phyloP scores from a whole-genome alignment of 1,284 basidiomycete genomes.

The Vanrija sp. region DNA sequence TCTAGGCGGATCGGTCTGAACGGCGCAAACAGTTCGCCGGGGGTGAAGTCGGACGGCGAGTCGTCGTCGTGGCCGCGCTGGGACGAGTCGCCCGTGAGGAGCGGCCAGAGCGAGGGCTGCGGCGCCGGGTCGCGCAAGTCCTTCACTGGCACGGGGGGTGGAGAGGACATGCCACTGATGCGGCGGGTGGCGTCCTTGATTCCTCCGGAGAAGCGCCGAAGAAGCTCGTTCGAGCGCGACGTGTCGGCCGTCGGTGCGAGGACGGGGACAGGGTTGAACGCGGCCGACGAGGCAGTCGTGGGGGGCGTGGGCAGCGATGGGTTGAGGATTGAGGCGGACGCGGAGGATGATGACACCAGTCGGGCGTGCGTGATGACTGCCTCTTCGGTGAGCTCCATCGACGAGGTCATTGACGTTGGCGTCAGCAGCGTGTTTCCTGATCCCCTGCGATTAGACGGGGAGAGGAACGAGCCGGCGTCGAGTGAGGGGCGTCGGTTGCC shows the following conservation, averaged over 20 bases:
- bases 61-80: background rate
- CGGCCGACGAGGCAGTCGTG: no score
- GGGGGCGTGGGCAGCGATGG: no score
- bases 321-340: constrained; percentile 33
- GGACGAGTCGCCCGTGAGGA: constrained; percentile 22
- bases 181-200: constrained; percentile 16
- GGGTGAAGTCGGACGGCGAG: constrained; percentile 1
- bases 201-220: constrained; percentile 16
- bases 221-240: background rate
- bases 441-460: no score
- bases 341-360: constrained; percentile 19
- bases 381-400: constrained; percentile 17
- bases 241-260: no score
- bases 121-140: constrained; percentile 40
- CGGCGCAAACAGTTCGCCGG: constrained; percentile 10
- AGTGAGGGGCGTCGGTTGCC: no score
- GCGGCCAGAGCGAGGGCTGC: constrained; percentile 35
- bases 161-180: background rate
- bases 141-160: constrained; percentile 2
- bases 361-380: constrained; percentile 25
- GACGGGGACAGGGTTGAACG: constrained; percentile 24
- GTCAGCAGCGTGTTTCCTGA: no score
- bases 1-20: constrained; percentile 7
- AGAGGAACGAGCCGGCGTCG: no score
- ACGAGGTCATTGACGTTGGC: no score